Evolutionary conservation across 768 basidiomycete genomes (phyloP).

Genomic region (Leccinum aurantiacum): DNA sequence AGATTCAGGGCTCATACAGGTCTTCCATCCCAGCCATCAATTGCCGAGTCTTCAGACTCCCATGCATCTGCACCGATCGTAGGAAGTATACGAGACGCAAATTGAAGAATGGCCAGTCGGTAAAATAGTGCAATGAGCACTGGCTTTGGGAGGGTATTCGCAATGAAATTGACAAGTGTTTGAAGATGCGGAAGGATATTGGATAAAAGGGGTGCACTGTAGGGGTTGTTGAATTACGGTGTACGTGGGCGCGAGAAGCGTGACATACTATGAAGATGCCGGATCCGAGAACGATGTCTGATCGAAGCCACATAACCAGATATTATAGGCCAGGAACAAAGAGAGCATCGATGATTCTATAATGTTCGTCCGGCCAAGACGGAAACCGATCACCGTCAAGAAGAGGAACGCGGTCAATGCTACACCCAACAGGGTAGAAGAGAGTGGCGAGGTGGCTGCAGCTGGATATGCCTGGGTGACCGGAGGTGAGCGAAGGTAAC

Average conservation of each 20-base stretch:
- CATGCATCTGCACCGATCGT: constrained; percentile 81
- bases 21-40: constrained; percentile 66
- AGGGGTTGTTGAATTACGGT: constrained; percentile 3
- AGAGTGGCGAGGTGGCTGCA: constrained; percentile 79
- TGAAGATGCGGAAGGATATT: constrained; percentile 83
- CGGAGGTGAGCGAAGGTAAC: constrained; percentile 12
- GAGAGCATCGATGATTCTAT: constrained; percentile 89
- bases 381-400: constrained; percentile 89
- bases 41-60: constrained; percentile 64
- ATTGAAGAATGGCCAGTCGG: constrained; percentile 75
- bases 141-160: constrained; percentile 83
- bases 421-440: constrained; percentile 85
- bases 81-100: constrained; percentile 80
- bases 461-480: constrained; percentile 69
- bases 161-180: constrained; percentile 76
- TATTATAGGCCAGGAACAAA: constrained; percentile 85
- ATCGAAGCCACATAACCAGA: constrained; percentile 87
- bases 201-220: constrained; percentile 69
- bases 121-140: constrained; percentile 78
- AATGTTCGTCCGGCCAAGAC: constrained; percentile 83
- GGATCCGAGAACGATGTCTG: constrained; percentile 70
- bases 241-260: not conserved
- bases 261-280: constrained; percentile 72
- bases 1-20: constrained; percentile 47
- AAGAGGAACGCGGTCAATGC: constrained; percentile 88